These are phyloP conservation scores for Graphium sp. DNA, from an alignment of 2,329 filamentous ascomycete genomes.

Conservation along the genomic window DNA sequence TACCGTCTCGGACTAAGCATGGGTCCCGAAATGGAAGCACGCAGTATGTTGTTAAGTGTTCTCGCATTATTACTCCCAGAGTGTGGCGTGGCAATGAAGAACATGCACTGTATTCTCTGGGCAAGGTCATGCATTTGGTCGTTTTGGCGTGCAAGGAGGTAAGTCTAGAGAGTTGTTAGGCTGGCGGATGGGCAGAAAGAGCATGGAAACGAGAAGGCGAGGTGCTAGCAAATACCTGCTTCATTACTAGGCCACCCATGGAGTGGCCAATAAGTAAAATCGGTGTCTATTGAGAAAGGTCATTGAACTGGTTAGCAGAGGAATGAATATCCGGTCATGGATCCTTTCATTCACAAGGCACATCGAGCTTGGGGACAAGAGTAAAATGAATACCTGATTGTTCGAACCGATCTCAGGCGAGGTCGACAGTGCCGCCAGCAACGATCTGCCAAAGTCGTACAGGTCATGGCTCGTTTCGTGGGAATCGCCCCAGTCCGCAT, in stretches of 20 bases:
- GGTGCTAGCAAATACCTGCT: conserved; percentile 9
- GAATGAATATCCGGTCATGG: no score
- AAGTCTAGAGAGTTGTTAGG: no score
- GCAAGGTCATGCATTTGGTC: conserved; percentile 4
- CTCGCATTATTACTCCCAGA: conserved; percentile 13
- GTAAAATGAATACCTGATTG: background rate
- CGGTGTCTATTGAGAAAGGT: conserved; percentile 5
- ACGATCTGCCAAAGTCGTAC: conserved; percentile 13
- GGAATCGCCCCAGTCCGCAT: conserved; percentile 11
- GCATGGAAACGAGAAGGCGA: background rate
- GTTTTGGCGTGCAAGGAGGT: conserved; percentile 9
- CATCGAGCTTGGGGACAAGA: background rate
- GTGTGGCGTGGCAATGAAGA: conserved; percentile 19
- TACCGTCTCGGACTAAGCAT: conserved; percentile 8
- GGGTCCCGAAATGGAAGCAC: conserved; percentile 7
- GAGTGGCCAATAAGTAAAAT: conserved; percentile 13
- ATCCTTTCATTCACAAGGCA: background rate
- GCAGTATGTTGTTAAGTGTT: conserved; percentile 11
- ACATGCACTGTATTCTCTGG: conserved; percentile 11
- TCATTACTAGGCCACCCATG: conserved; percentile 16
- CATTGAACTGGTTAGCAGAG: no score
- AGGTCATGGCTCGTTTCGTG: conserved; percentile 10
- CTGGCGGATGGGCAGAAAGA: no score
- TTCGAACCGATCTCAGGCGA: conserved; percentile 6
- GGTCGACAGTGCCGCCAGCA: conserved; percentile 12